Base-by-base conservation (phyloP, 768 basidiomycete genomes). In the Cytidiella melzeri region DNA sequence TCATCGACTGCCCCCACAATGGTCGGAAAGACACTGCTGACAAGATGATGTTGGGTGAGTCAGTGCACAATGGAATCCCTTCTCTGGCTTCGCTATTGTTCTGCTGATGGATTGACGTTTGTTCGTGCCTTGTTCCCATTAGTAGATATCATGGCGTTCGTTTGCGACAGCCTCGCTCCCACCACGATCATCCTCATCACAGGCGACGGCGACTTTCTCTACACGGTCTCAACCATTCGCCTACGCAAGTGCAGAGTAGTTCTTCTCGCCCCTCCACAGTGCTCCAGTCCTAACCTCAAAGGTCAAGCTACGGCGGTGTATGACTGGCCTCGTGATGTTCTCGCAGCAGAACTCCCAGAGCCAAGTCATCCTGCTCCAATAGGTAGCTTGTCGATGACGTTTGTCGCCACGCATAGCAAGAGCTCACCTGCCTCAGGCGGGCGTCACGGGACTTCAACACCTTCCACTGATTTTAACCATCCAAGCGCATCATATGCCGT, bases 71-170 rank as follows among this genome's bases (percentile, higher is more conserved):
- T 11, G 26, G 37, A 53, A 6, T 37, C 15, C 9, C 28, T 39
- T 39, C 15, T 7, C n/a, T 15, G 9, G 15, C 30, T 15, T 15
- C 9, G 15, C 30, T 15, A 15, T 34, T 34, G 7, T 34, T 15
- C 30, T 15, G 30, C 15, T 34, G 30, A 7, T 15, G 30, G 15
- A 34, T 41, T 25, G 45, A 34, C 43, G 21, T 0, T 23, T 15
- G 3, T 40, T 43, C 18, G 64, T 61, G 60, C 53, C 20, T 64
- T 41, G 64, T 65, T 60, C 57, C 62, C 43, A 19, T 7, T 60
- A 84, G 84, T 81, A 41, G 85, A 87, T 57, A 79, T 87, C 72
- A 65, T 87, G 49, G 70, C 76, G 5, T 76, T 79, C 60, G 83
- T 79, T n/a, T 74, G 82, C 57, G 84, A 86, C 64, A 74, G 76